Percentiles rank a stretch among this genome's conserved stretches.
Evolutionary conservation across 1,284 basidiomycete genomes (phyloP).

Genomic region (Ceratobasidium sp.): DNA sequence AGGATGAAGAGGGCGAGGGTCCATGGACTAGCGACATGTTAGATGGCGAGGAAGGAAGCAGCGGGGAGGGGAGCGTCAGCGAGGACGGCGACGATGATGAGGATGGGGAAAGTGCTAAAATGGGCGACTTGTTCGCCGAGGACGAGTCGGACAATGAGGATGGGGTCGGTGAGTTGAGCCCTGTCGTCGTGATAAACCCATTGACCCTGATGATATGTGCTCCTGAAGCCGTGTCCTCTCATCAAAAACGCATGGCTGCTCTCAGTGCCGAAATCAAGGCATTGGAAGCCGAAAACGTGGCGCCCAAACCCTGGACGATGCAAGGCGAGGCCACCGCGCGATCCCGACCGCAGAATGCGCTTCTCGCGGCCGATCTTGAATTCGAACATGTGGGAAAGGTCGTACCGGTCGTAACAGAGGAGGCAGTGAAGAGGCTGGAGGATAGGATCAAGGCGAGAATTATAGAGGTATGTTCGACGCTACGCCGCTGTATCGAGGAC

Average conservation of each 20-base stretch:
- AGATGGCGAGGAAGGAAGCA: conserved; percentile 42
- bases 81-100: conserved; percentile 46
- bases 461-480: conserved; percentile 61
- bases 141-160: conserved; percentile 54
- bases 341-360: conserved; percentile 86
- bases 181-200: background rate
- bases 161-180: background rate
- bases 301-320: conserved; percentile 84
- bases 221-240: conserved; percentile 57
- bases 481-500: background rate
- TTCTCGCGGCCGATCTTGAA: conserved; percentile 93
- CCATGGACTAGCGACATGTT: conserved; percentile 39
- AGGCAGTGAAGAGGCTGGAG: conserved; percentile 82
- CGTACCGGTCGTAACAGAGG: conserved; percentile 90
- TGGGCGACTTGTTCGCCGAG: conserved; percentile 72
- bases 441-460: conserved; percentile 92
- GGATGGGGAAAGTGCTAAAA: conserved; percentile 52
- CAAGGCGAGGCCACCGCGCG: conserved; percentile 88
- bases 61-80: conserved; percentile 40
- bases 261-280: conserved; percentile 71
- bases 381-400: conserved; percentile 89
- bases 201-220: conserved; percentile 22
- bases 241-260: conserved; percentile 66
- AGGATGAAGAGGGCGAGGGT: conserved; percentile 45
- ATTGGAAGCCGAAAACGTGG: conserved; percentile 74